Conservation (phyloP, 192 early-diverging fungal species). For the Powellomyces hirtus region DNA sequence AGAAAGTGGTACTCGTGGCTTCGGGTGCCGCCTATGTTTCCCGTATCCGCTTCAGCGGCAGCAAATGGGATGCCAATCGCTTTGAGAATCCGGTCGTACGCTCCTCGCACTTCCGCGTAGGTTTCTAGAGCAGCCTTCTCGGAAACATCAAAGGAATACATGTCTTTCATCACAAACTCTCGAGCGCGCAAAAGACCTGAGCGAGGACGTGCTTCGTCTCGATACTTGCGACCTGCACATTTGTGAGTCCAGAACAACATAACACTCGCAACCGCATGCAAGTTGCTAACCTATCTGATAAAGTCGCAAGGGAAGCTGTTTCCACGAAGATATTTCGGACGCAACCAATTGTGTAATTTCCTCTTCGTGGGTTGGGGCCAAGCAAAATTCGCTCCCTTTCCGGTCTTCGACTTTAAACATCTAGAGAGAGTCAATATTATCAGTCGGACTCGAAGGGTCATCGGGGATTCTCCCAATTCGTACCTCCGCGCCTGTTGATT, state of each 20-base stretch:
- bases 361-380: conserved; percentile 92
- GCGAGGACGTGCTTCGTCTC: conserved; percentile 76
- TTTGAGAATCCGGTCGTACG: conserved; percentile 75
- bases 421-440: conserved; percentile 32
- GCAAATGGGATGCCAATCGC: conserved; percentile 77
- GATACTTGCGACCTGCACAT: conserved; percentile 65
- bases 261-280: background rate
- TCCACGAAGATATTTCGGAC: conserved; percentile 60
- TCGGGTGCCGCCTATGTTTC: conserved; percentile 83
- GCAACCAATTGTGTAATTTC: conserved; percentile 80
- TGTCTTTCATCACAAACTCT: conserved; percentile 96
- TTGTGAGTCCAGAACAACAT: background rate
- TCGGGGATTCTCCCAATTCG: background rate
- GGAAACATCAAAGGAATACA: conserved; percentile 84
- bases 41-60: conserved; percentile 84
- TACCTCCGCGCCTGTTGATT: conserved; percentile 62
- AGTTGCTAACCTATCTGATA: conserved; percentile 73
- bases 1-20: conserved; percentile 91
- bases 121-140: conserved; percentile 67
- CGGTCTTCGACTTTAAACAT: conserved; percentile 82
- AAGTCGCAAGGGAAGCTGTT: conserved; percentile 77
- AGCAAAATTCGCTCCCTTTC: conserved; percentile 60
- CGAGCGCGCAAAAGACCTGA: conserved; percentile 79
- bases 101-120: conserved; percentile 69
- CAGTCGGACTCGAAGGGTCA: background rate